These are phyloP conservation scores for Debaryomyces hansenii DNA, from an alignment of 805 yeast genomes.

Conservation along the genomic window DNA sequence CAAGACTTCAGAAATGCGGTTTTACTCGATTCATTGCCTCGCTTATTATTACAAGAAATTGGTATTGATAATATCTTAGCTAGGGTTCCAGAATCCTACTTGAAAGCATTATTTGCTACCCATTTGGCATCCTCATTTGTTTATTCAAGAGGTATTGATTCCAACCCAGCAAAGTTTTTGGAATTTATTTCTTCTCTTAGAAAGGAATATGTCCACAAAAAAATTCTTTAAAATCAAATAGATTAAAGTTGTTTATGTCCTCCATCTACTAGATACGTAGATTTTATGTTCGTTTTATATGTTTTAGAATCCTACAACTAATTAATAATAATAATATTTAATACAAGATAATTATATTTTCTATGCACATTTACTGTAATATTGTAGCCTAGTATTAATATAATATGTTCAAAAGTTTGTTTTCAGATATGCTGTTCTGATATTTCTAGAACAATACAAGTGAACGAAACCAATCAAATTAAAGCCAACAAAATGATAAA, in stretches of 20 bases:
- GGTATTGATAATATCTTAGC: conserved; percentile 67
- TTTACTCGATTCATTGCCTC: conserved; percentile 75
- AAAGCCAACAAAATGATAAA: too few relatives aligned
- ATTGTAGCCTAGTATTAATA: too few relatives aligned
- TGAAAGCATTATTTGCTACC: conserved; percentile 86
- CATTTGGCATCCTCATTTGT: conserved; percentile 83
- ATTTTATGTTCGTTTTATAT: background rate
- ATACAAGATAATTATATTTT: background rate
- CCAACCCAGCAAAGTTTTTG: conserved; percentile 77
- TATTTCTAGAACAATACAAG: too few relatives aligned
- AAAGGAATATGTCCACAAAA: conserved; percentile 37
- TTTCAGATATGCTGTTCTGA: too few relatives aligned
- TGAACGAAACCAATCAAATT: too few relatives aligned
- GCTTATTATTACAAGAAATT: conserved; percentile 59
- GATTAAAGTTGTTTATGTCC: background rate
- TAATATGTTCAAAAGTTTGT: too few relatives aligned
- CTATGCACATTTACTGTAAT: background rate
- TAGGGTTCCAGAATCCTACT: conserved; percentile 84
- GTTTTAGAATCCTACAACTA: background rate
- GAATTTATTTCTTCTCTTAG: conserved; percentile 64
- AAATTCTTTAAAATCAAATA: conserved; percentile 24
- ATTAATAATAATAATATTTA: background rate
- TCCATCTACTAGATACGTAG: too few relatives aligned
- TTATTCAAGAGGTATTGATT: conserved; percentile 74
- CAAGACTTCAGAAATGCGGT: conserved; percentile 72